Conservation (phyloP, 2,329 filamentous ascomycete genomes). For the Tolypocladium inflatum region DNA sequence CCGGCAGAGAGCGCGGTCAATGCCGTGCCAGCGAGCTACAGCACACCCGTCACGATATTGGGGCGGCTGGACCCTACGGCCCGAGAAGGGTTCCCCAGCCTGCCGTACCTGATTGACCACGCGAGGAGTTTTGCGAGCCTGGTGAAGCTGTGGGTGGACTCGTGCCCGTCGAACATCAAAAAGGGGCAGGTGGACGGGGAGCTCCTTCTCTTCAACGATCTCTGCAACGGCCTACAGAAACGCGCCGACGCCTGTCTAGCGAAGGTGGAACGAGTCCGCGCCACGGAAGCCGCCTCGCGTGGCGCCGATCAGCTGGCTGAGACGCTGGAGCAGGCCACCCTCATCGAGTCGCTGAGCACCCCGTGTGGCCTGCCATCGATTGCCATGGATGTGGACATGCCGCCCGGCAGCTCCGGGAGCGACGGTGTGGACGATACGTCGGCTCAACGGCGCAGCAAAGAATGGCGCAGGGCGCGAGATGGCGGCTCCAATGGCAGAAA, state of each 20-base stretch:
- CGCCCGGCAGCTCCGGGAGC: conserved; percentile 43
- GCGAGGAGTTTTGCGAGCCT: conserved; percentile 76
- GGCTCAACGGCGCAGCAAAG: conserved; percentile 19
- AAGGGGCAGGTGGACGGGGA: conserved; percentile 33
- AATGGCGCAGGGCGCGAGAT: conserved; percentile 12
- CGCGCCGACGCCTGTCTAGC: conserved; percentile 42
- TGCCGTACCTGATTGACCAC: conserved; percentile 89
- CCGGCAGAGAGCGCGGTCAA: conserved; percentile 58
- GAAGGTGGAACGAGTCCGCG: conserved; percentile 36
- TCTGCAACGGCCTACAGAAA: conserved; percentile 40
- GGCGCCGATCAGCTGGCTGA: conserved; percentile 32
- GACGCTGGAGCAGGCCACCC: conserved; percentile 33
- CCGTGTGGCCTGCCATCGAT: conserved; percentile 17
- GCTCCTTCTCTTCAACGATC: conserved; percentile 40
- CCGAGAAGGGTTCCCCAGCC: conserved; percentile 82
- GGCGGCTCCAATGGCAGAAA: conserved; percentile 4
- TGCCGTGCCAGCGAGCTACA: conserved; percentile 73
- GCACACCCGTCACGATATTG: conserved; percentile 84
- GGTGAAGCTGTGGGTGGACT: conserved; percentile 69
- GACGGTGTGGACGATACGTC: conserved; percentile 23
- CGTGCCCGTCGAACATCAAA: conserved; percentile 29
- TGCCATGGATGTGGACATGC: conserved; percentile 18
- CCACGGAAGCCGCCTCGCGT: conserved; percentile 20
- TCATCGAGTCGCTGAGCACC: conserved; percentile 24
- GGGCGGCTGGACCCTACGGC: conserved; percentile 70